phyloP scores from a whole-genome alignment of 2,329 filamentous ascomycete species.

The Trichoderma koningii region DNA sequence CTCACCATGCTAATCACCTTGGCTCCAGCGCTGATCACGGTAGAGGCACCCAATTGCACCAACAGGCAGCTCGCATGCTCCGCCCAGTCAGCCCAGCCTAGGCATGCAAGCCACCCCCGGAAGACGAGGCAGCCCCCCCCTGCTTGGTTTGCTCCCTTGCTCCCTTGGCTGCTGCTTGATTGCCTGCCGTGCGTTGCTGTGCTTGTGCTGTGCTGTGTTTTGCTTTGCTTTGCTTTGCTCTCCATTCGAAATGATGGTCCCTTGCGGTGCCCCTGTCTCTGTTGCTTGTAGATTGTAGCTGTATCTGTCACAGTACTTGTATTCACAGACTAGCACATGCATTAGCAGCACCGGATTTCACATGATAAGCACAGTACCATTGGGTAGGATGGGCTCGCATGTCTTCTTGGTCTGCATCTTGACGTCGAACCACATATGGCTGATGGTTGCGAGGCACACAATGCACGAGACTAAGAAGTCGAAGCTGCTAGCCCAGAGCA shows the following conservation, averaged over 20 bases:
- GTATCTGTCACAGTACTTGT: too few species aligned
- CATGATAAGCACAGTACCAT: too few species aligned
- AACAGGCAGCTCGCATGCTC: constrained; percentile 10
- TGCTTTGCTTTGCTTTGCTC: not conserved
- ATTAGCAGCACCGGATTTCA: too few species aligned
- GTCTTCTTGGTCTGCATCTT: too few species aligned
- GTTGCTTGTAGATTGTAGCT: too few species aligned
- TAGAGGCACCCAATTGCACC: not conserved
- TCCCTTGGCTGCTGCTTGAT: not conserved
- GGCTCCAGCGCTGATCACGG: constrained; percentile 26
- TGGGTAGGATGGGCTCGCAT: too few species aligned
- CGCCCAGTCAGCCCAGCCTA: constrained; percentile 27
- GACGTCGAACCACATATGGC: too few species aligned
- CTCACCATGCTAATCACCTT: constrained; percentile 25
- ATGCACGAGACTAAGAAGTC: too few species aligned
- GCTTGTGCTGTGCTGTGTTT: not conserved
- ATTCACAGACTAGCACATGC: too few species aligned
- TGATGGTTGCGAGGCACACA: too few species aligned
- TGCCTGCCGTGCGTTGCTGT: not conserved
- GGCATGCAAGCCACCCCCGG: constrained; percentile 21
- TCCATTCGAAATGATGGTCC: not conserved
- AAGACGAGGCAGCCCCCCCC: constrained; percentile 2
- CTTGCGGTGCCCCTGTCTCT: too few species aligned
- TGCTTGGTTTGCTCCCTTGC: not conserved
- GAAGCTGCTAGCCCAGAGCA: too few species aligned